phyloP scores from a whole-genome alignment of 306 rosid genomes.

The Ormosia emarginata region DNA sequence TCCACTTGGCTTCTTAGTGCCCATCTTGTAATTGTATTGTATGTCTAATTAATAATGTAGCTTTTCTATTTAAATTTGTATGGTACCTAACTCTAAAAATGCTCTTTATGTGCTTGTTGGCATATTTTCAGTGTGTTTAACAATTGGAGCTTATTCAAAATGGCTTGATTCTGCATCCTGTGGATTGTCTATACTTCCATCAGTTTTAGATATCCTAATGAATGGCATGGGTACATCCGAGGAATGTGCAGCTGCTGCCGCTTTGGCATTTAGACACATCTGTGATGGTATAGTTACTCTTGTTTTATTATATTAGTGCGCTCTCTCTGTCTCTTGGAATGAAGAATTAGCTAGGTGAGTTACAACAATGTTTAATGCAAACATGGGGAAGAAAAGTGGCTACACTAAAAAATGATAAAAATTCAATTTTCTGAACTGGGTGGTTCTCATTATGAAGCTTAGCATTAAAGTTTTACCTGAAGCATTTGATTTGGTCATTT shows the following conservation, averaged over 20 bases:
- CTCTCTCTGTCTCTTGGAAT: constrained; percentile 24
- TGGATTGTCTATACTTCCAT: constrained; percentile 75
- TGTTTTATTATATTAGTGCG: constrained; percentile 16
- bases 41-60: background rate
- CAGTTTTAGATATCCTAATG: constrained; percentile 84
- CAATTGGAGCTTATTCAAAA: constrained; percentile 94
- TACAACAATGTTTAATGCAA: constrained; percentile 19
- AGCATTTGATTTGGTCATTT: constrained; percentile 20
- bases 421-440: constrained; percentile 21
- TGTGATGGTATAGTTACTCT: constrained; percentile 72
- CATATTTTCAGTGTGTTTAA: constrained; percentile 75
- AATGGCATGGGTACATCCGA: constrained; percentile 93
- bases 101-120: constrained; percentile 14
- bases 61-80: constrained; percentile 9
- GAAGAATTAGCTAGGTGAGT: constrained; percentile 15
- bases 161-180: constrained; percentile 93
- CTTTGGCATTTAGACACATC: constrained; percentile 90
- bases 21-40: constrained; percentile 14
- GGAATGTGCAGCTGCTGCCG: constrained; percentile 97
- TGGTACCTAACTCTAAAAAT: constrained; percentile 3
- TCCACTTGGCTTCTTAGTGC: background rate
- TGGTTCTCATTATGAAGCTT: constrained; percentile 19
- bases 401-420: background rate
- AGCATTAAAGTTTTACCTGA: background rate
- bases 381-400: background rate